Conservation (phyloP, 805 yeast genomes). For the Yarrowia yakushimensis region DNA sequence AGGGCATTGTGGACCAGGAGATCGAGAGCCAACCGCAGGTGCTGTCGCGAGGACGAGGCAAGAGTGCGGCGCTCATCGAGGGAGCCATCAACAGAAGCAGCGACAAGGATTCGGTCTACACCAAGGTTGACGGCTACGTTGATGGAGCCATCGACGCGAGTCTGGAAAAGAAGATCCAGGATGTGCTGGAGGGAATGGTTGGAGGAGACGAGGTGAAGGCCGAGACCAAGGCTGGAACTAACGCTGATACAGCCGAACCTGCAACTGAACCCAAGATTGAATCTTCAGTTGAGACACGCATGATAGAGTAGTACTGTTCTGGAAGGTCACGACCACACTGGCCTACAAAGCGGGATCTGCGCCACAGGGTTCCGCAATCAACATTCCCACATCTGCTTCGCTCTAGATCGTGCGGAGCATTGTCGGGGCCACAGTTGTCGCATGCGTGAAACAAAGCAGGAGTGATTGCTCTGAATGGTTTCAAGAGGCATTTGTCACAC, state of each 20-base stretch:
- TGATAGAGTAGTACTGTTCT: background rate
- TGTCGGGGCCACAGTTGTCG: no score
- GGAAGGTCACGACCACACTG: no score
- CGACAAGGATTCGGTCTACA: constrained; percentile 27
- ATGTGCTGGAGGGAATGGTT: background rate
- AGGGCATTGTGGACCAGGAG: constrained; percentile 31
- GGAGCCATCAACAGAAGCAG: constrained; percentile 29
- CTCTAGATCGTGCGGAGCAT: no score
- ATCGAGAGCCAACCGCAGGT: constrained; percentile 30
- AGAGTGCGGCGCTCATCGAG: constrained; percentile 33
- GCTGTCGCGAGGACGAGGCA: constrained; percentile 31
- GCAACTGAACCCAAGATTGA: background rate
- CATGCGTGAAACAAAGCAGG: no score
- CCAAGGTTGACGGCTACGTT: constrained; percentile 27
- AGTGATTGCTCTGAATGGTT: no score
- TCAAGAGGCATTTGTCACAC: no score
- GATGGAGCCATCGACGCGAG: constrained; percentile 22
- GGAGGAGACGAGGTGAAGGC: background rate
- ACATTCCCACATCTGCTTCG: background rate
- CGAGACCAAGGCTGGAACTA: background rate
- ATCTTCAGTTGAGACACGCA: background rate
- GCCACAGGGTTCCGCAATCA: background rate
- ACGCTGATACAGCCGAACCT: background rate
- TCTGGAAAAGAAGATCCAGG: constrained; percentile 18
- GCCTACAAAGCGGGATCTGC: background rate